phyloP scores from a whole-genome alignment of 2,329 filamentous ascomycete species.

The Hypomyces perniciosus region DNA sequence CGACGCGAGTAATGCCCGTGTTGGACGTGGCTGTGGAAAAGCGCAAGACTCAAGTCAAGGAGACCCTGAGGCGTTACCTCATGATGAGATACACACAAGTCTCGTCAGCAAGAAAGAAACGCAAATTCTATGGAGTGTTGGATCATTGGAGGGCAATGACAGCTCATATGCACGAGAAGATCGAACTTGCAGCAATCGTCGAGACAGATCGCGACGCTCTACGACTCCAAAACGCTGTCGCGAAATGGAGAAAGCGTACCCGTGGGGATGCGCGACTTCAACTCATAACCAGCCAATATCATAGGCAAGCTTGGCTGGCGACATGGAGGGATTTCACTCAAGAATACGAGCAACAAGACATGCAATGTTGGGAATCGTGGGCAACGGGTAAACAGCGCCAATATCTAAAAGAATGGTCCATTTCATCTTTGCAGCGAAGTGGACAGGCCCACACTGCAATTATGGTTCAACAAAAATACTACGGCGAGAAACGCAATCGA shows the following conservation, averaged over 20 bases:
- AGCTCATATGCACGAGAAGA: slow-evolving; percentile 9
- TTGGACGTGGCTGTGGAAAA: slow-evolving; percentile 22
- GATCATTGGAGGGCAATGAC: slow-evolving; percentile 25
- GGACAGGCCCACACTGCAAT: slow-evolving; percentile 33
- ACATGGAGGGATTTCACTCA: slow-evolving; percentile 20
- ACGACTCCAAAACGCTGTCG: slow-evolving; percentile 9
- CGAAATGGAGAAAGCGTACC: slow-evolving; percentile 5
- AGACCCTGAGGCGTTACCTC: slow-evolving; percentile 26
- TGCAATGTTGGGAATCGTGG: slow-evolving; percentile 28
- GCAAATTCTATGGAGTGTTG: slow-evolving; percentile 27
- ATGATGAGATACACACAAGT: slow-evolving; percentile 31
- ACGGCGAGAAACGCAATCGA: slow-evolving; percentile 26
- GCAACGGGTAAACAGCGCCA: slow-evolving; percentile 26
- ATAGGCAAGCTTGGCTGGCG: slow-evolving; percentile 17
- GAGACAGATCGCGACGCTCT: slow-evolving; percentile 10
- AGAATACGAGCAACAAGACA: slow-evolving; percentile 20
- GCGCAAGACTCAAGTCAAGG: slow-evolving; percentile 23
- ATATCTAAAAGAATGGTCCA: slow-evolving; percentile 32
- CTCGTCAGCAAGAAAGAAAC: slow-evolving; percentile 27
- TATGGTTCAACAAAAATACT: slow-evolving; percentile 27
- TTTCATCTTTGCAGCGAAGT: slow-evolving; percentile 30
- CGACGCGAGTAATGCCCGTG: slow-evolving; percentile 22
- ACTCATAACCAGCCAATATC: slow-evolving; percentile 16
- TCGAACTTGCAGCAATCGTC: slow-evolving; percentile 15
- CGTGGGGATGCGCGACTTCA: slow-evolving; percentile 15